Conservation (phyloP, 305 asterid species). For the Fraxinus latifolia region DNA sequence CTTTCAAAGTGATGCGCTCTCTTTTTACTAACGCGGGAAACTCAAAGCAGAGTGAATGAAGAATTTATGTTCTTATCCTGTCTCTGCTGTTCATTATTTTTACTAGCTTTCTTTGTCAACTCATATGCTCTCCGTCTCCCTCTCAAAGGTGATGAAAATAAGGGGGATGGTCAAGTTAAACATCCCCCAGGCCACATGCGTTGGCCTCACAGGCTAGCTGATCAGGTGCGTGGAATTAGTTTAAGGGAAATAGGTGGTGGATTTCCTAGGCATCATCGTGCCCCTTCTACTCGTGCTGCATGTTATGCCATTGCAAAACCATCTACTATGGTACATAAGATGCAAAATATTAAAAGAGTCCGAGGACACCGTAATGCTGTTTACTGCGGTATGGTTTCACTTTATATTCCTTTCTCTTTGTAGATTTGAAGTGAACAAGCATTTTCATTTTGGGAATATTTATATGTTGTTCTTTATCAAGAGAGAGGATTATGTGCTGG, state of each 20-base stretch:
- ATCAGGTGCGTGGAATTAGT: slow-evolving; percentile 81
- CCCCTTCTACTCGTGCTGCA: slow-evolving; percentile 86
- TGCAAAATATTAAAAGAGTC: slow-evolving; percentile 71
- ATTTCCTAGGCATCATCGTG: slow-evolving; percentile 87
- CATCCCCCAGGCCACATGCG: slow-evolving; percentile 66
- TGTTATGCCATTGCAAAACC: slow-evolving; percentile 93
- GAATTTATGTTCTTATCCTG: slow-evolving; percentile 10
- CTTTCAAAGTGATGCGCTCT: slow-evolving; percentile 7
- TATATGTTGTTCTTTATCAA: slow-evolving; percentile 3
- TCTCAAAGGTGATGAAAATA: slow-evolving; percentile 55
- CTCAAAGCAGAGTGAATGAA: slow-evolving; percentile 11
- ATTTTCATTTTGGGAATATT: neutral
- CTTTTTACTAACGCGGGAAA: slow-evolving; percentile 3
- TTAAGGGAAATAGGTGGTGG: slow-evolving; percentile 97
- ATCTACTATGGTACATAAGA: slow-evolving; percentile 92
- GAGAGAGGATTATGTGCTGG: slow-evolving; percentile 5
- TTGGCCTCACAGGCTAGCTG: slow-evolving; percentile 89
- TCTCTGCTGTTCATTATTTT: slow-evolving; percentile 18
- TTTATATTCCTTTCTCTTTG: slow-evolving; percentile 1
- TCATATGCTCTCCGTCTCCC: slow-evolving; percentile 30
- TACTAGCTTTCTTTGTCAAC: slow-evolving; percentile 7
- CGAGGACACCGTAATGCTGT: slow-evolving; percentile 95
- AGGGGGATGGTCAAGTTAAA: slow-evolving; percentile 39
- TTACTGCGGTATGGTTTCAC: slow-evolving; percentile 68
- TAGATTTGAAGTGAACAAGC: slow-evolving; percentile 3